Conservation (phyloP, 148 eudicot species). For the Polygonum maritimum region DNA sequence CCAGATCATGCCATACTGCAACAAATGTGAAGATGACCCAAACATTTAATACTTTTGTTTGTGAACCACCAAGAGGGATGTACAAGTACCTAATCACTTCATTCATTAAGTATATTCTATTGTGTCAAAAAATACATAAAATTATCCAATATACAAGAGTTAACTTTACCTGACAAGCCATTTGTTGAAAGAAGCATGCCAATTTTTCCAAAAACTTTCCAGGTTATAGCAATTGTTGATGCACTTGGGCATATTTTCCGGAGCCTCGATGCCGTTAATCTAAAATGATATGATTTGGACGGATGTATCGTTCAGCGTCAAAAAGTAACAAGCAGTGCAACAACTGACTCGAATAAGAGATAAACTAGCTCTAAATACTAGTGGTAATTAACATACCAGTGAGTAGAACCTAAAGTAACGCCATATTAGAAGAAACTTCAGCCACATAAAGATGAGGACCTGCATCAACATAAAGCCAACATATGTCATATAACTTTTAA, state of each 20-base stretch:
- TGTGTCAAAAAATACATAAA: not conserved
- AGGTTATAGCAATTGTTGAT: constrained; percentile 90
- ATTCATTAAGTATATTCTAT: not conserved
- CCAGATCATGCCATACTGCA: constrained; percentile 97
- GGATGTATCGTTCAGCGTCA: not conserved
- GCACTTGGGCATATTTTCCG: constrained; percentile 96
- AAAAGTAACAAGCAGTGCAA: not conserved
- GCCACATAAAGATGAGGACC: constrained; percentile 98
- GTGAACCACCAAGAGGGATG: constrained; percentile 93
- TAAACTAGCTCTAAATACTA: not conserved
- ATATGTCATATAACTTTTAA: not conserved
- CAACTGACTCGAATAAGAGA: not conserved
- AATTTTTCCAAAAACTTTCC: constrained; percentile 92
- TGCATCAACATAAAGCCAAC: constrained; percentile 21
- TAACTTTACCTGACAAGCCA: constrained; percentile 86
- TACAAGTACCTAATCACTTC: constrained; percentile 61
- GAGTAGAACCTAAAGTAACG: constrained; percentile 93
- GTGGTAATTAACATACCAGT: constrained; percentile 40
- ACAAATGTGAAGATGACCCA: constrained; percentile 98
- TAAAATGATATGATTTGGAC: constrained; percentile 11
- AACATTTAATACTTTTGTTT: constrained; percentile 70
- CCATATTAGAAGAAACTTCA: constrained; percentile 89
- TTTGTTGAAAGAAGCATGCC: constrained; percentile 98
- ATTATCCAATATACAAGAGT: not conserved
- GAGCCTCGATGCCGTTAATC: constrained; percentile 81